A percentile compares a stretch with the other conserved stretches of the same genome.
Conservation (phyloP, 495 filamentous ascomycete genomes). For the Tuber magnatum region DNA sequence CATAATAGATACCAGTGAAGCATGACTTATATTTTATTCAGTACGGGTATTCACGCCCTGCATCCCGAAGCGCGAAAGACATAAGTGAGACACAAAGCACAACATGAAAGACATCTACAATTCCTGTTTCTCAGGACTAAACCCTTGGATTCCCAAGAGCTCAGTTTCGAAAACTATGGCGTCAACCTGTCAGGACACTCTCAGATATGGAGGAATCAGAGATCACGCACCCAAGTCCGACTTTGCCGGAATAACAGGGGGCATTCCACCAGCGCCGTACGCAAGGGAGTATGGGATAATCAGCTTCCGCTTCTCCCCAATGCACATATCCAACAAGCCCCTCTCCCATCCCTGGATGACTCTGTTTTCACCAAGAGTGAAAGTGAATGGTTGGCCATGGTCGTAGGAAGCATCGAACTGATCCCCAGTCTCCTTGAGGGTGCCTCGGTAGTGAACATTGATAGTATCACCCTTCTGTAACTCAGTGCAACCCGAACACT, state of each 20-base stretch:
- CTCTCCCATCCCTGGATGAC: conserved; percentile 90
- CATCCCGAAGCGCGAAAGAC: background rate
- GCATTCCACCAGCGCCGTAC: conserved; percentile 55
- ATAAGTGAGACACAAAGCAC: background rate
- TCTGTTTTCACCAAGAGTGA: conserved; percentile 67
- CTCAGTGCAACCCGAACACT: conserved; percentile 56
- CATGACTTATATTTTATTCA: background rate
- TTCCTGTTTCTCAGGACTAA: conserved; percentile 54
- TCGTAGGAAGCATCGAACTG: conserved; percentile 62
- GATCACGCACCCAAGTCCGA: conserved; percentile 18
- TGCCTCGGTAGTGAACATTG: conserved; percentile 80
- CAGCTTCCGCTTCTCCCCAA: conserved; percentile 87
- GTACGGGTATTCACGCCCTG: background rate
- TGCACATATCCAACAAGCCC: conserved; percentile 81
- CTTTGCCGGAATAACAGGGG: conserved; percentile 33
- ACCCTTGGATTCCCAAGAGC: conserved; percentile 77
- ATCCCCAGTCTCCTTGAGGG: conserved; percentile 51
- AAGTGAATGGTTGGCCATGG: conserved; percentile 64
- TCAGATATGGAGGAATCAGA: background rate
- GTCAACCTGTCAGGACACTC: conserved; percentile 34
- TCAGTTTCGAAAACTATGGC: conserved; percentile 90
- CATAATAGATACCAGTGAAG: background rate
- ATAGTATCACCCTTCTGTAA: conserved; percentile 69
- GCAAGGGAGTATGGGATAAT: conserved; percentile 82
- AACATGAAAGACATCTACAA: conserved; percentile 41